Base-by-base conservation (phyloP, 2,329 filamentous ascomycete species). In the Cryphonectria nitschkei region DNA sequence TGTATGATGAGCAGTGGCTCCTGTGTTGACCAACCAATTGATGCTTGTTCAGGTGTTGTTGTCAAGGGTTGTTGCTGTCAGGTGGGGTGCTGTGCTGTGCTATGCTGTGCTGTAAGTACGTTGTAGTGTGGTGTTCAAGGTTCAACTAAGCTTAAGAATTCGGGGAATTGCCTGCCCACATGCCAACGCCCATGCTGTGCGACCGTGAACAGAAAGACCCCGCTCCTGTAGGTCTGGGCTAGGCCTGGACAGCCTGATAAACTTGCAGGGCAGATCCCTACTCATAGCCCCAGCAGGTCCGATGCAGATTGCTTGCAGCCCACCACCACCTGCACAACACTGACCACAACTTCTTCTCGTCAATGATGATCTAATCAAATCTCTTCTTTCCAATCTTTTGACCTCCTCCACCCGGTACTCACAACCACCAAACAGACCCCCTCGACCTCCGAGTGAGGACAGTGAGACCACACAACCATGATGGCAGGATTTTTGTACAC, bases 321-420 rank as follows among this genome's bases (percentile, higher is more conserved):
- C n/a, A 64, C 61, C 61, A 64, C 37, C 61, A 65, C n/a, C 62
- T 65, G 63, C 58, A 61, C 58, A 8, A 37, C 32, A 61, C 62
- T 65, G 43, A 65, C 62, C 62, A 46, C 39, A 65, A 43, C 39
- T 29, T 52, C 37, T n/a, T 65, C 41, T 34, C 26, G 63, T 52
- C 19, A n/a, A 34, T 50, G 63, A 65, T 65, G 63, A 65, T 65
- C 63, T 65, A 65, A 65, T 65, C 63, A 65, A 65, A 65, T 65
- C 63, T 65, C 63, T 65, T 52, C 29, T 52, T 39, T 52, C 19
- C 61, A 34, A 65, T 26, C 43, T 65, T 50, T 50, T 13, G 26
- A 52, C 63, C 43, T 52, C 26, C n/a, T 26, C 41, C 63, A 32
- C 29, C 16, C 29, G 29, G 11, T 4, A 46, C 41, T 46, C 39